These are phyloP conservation scores for Neoboletus brunneissimus DNA, from an alignment of 768 basidiomycete species.

Conservation along the genomic window DNA sequence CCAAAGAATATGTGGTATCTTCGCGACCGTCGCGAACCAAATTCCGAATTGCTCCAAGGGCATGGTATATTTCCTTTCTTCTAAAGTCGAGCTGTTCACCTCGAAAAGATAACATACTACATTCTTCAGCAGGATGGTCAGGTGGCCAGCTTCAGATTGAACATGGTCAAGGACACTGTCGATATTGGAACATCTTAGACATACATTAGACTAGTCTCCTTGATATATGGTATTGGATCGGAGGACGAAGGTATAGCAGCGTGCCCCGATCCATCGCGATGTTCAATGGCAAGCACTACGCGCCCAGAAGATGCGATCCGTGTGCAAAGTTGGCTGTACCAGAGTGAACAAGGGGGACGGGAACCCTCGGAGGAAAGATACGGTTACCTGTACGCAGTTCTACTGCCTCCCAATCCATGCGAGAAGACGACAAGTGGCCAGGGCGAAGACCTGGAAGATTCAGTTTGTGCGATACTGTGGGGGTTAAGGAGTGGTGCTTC, in stretches of 20 bases:
- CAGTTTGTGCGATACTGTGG: background rate
- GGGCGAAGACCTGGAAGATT: slow-evolving; percentile 27
- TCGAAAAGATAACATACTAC: slow-evolving; percentile 49
- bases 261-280: slow-evolving; percentile 77
- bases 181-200: slow-evolving; percentile 14
- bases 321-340: slow-evolving; percentile 61
- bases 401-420: slow-evolving; percentile 76
- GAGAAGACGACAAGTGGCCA: slow-evolving; percentile 86
- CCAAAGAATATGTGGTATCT: slow-evolving; percentile 29
- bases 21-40: slow-evolving; percentile 42
- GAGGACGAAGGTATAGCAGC: slow-evolving; percentile 39
- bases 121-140: slow-evolving; percentile 13
- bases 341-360: background rate
- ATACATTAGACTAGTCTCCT: slow-evolving; percentile 55
- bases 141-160: slow-evolving; percentile 24
- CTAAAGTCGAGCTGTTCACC: slow-evolving; percentile 70
- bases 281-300: slow-evolving; percentile 80
- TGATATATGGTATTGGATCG: slow-evolving; percentile 48
- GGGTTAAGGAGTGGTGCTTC: slow-evolving; percentile 51
- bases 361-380: background rate
- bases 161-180: background rate
- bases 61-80: slow-evolving; percentile 62
- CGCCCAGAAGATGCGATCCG: slow-evolving; percentile 74
- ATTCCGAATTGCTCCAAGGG: slow-evolving; percentile 55
- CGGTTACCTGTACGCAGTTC: slow-evolving; percentile 63